Evolutionary conservation across 805 yeast species (phyloP), one percentile per base, ranked within the genome.

Genomic region (Candida golubevii): DNA sequence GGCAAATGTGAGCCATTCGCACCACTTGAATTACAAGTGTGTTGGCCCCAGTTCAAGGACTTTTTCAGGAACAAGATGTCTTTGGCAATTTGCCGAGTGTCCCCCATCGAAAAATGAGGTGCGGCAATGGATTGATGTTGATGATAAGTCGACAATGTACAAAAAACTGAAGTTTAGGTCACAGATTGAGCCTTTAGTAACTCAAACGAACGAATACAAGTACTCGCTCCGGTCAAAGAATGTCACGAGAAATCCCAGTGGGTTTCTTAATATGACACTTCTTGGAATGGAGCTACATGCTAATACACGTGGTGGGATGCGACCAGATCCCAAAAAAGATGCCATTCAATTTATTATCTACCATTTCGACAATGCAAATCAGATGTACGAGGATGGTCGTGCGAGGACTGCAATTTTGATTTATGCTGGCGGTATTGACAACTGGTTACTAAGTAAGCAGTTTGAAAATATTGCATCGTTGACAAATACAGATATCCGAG

Each of bases 271-370:
- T 26, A 56, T 89, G 55, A 71, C 83, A 0, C 70, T 79, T n/a
- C 62, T 89, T 30, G 67, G 76, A 6, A 50, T 88, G 43, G 98
- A 91, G 55, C 58, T 88, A 0, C 90, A 83, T 61, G 80, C 77
- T 0, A 75, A 75, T 36, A 75, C 84, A 0, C 59, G 79, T n/a
- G 72, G 62, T 0, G 68, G 59, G 2, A 48, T 53, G 38, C 44
- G 57, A 7, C 91, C 97, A 0, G 84, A 88, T 55, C 95, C 97
- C 0, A 45, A 54, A 4, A 35, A 51, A 1, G 95, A 91, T 60
- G 67, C 76, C 1, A 67, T 90, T 0, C 48, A 63, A 0, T 74
- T 82, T 7, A 73, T 89, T 0, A 74, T 84, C 50, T 89, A 91
- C 84, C 71, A 69, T 14, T 72, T 78, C 48, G 78, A 81, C 45